phyloP scores from a whole-genome alignment of 2,329 filamentous ascomycete genomes.

The Mariannaea elegans region DNA sequence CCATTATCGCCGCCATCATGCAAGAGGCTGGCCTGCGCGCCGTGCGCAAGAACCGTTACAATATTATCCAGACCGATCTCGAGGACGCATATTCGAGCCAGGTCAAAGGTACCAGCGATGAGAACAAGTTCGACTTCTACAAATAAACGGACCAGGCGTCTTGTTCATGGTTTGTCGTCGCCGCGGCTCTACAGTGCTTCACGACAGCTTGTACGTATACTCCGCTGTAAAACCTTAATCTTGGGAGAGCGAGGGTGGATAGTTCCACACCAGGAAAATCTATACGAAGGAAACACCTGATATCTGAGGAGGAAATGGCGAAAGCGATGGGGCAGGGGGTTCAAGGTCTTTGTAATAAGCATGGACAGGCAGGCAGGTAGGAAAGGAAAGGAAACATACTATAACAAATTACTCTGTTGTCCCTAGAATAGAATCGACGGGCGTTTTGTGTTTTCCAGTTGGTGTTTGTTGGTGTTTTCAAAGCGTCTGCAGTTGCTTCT shows the following conservation, averaged over 20 bases:
- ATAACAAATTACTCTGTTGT: constrained; percentile 8
- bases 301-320: background rate
- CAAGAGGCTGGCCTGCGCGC: constrained; percentile 95
- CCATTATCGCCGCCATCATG: constrained; percentile 98
- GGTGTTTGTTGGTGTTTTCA: background rate
- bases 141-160: constrained; percentile 60
- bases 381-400: background rate
- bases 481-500: background rate
- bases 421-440: constrained; percentile 23
- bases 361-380: background rate
- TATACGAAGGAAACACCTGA: background rate
- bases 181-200: constrained; percentile 1
- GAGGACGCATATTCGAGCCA: constrained; percentile 98
- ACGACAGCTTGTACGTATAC: constrained; percentile 25
- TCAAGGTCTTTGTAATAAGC: constrained; percentile 10
- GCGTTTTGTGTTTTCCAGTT: constrained; percentile 19
- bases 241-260: background rate
- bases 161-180: constrained; percentile 9
- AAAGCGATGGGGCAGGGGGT: background rate
- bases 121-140: constrained; percentile 91
- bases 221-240: constrained; percentile 36
- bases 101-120: constrained; percentile 79
- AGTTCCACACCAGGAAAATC: constrained; percentile 11
- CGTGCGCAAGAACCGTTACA: constrained; percentile 97
- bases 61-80: constrained; percentile 96